Evolutionary conservation across 2,329 filamentous ascomycete species (phyloP).

Genomic region (Dactylella cylindrospora): DNA sequence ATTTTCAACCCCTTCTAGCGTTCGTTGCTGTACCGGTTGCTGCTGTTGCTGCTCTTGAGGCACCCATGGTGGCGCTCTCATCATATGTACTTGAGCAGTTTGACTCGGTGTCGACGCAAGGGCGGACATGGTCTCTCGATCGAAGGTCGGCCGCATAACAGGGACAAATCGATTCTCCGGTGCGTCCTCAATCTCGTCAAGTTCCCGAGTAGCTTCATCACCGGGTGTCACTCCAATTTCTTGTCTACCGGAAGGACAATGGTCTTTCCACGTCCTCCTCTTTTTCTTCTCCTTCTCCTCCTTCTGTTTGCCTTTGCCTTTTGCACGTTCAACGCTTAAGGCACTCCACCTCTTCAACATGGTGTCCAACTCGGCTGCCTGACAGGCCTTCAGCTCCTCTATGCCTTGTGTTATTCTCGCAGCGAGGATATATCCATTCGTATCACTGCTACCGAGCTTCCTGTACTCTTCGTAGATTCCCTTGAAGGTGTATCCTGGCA

Average conservation of each 20-base stretch:
- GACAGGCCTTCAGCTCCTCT: slow-evolving; percentile 61
- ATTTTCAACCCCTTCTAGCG: slow-evolving; percentile 27
- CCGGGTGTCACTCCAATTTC: slow-evolving; percentile 19
- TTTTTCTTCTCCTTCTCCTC: slow-evolving; percentile 45
- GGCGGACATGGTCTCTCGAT: slow-evolving; percentile 24
- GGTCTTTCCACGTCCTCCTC: slow-evolving; percentile 37
- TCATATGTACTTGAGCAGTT: background rate
- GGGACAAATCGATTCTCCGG: slow-evolving; percentile 32
- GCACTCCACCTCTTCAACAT: slow-evolving; percentile 67
- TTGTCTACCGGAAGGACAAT: no score
- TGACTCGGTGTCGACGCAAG: slow-evolving; percentile 10
- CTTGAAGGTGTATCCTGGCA: slow-evolving; percentile 81
- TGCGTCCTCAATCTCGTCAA: slow-evolving; percentile 36
- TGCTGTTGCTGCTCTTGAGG: background rate
- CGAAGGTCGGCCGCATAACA: slow-evolving; percentile 9
- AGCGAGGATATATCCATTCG: slow-evolving; percentile 76
- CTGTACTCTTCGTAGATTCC: slow-evolving; percentile 77
- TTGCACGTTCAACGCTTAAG: slow-evolving; percentile 61
- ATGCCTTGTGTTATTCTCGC: slow-evolving; percentile 75
- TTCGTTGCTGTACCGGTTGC: background rate
- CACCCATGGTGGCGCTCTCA: slow-evolving; percentile 13
- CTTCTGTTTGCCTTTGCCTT: slow-evolving; percentile 59
- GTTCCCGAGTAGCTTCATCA: slow-evolving; percentile 19
- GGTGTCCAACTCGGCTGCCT: slow-evolving; percentile 50
- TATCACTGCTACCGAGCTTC: slow-evolving; percentile 68